Evolutionary conservation across 257 asterid species (phyloP).

Genomic region (Verbascum thapsus): DNA sequence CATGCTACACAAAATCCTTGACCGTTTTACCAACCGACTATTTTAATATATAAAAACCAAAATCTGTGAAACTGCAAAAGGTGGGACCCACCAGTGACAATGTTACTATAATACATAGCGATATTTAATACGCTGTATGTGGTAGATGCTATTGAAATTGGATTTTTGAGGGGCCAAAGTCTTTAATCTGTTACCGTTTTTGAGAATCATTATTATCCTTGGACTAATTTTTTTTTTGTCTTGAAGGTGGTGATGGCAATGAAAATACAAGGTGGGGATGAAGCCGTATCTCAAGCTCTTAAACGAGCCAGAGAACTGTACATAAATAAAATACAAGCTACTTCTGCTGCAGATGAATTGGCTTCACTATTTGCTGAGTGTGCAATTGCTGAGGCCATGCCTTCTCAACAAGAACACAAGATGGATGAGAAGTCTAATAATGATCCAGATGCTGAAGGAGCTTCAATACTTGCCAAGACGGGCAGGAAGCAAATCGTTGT

Average conservation of each 20-base stretch:
- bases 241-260: constrained; percentile 80
- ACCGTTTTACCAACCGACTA: neutral
- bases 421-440: constrained; percentile 32
- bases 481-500: constrained; percentile 77
- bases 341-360: constrained; percentile 80
- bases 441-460: constrained; percentile 54
- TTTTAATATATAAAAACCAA: neutral
- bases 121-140: neutral
- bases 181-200: constrained; percentile 3
- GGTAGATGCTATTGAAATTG: neutral
- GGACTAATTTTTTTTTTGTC: constrained; percentile 7
- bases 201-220: neutral
- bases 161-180: neutral
- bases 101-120: neutral
- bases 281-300: constrained; percentile 63
- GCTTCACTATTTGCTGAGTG: constrained; percentile 90
- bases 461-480: constrained; percentile 76
- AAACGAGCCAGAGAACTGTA: constrained; percentile 76
- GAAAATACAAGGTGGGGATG: constrained; percentile 80
- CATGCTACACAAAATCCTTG: constrained; percentile 10
- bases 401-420: constrained; percentile 39
- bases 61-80: neutral
- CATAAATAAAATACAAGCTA: constrained; percentile 60
- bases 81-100: too few relatives aligned
- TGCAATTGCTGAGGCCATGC: constrained; percentile 88